These are phyloP conservation scores for Pleurotus cornucopiae DNA, from an alignment of 768 basidiomycete species.

Conservation along the genomic window DNA sequence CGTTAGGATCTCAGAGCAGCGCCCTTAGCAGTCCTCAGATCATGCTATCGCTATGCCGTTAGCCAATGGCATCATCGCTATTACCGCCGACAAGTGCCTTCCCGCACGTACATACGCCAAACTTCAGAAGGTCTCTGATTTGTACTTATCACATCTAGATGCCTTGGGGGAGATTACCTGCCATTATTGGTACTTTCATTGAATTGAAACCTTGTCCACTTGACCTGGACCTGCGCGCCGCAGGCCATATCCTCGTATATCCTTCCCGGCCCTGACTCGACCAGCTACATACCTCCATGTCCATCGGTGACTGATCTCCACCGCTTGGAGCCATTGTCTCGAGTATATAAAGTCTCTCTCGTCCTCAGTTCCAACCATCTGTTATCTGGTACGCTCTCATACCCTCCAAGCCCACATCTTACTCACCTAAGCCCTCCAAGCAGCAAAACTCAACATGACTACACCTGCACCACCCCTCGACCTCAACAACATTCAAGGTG, in stretches of 20 bases:
- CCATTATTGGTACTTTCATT: neutral
- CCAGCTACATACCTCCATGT: neutral
- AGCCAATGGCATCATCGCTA: no score
- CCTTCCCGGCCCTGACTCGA: neutral
- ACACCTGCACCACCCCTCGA: slow-evolving; percentile 24
- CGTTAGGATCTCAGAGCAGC: no score
- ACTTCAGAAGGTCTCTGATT: no score
- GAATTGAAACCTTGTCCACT: neutral
- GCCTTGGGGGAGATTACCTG: no score
- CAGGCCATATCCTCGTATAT: neutral
- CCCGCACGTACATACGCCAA: no score
- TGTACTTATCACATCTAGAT: no score
- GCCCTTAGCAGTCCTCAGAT: no score
- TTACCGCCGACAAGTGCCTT: no score
- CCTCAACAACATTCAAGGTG: slow-evolving; percentile 43
- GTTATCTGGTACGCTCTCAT: neutral
- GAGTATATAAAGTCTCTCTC: neutral
- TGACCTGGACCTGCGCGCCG: neutral
- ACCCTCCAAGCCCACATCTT: neutral
- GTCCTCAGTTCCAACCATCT: neutral
- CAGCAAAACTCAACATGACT: neutral
- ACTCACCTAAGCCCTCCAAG: neutral
- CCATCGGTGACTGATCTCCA: neutral
- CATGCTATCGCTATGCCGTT: no score
- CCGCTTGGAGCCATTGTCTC: neutral